phyloP scores from a whole-genome alignment of 176 grass and related monocot species.

The Carex littledalei region DNA sequence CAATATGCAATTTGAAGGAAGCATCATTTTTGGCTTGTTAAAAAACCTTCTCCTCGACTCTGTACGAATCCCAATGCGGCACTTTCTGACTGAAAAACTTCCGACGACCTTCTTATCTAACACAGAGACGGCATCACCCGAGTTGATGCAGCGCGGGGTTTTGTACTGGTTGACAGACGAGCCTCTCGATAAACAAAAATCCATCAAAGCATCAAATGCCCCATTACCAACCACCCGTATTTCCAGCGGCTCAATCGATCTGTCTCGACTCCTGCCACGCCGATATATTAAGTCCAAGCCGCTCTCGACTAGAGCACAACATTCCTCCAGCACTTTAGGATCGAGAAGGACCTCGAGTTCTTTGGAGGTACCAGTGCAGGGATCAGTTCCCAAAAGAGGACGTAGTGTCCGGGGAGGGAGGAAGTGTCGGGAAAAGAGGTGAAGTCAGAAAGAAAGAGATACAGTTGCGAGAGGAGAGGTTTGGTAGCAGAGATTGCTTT shows the following conservation, averaged over 20 bases:
- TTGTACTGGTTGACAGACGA: slow-evolving; percentile 91
- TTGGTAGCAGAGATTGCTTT: too few relatives aligned
- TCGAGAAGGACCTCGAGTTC: neutral
- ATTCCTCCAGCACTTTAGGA: slow-evolving; percentile 22
- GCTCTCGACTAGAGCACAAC: slow-evolving; percentile 53
- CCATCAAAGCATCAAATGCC: slow-evolving; percentile 77
- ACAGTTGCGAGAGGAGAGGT: too few relatives aligned
- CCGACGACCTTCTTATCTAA: slow-evolving; percentile 37
- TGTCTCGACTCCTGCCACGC: slow-evolving; percentile 47
- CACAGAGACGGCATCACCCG: slow-evolving; percentile 40
- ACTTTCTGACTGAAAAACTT: slow-evolving; percentile 42
- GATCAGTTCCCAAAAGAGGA: neutral
- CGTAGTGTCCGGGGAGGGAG: too few relatives aligned
- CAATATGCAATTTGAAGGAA: neutral
- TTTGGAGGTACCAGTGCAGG: neutral
- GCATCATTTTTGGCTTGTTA: neutral
- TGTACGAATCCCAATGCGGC: slow-evolving; percentile 61
- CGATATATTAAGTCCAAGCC: slow-evolving; percentile 52
- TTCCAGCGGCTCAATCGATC: slow-evolving; percentile 56
- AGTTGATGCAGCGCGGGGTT: slow-evolving; percentile 72
- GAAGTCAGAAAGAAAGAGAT: too few relatives aligned
- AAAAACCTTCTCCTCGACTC: neutral
- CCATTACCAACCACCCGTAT: slow-evolving; percentile 47
- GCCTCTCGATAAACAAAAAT: slow-evolving; percentile 56
- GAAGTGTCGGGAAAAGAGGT: too few relatives aligned